phyloP scores from a whole-genome alignment of 768 basidiomycete genomes.

The Coprinopsis sp. region DNA sequence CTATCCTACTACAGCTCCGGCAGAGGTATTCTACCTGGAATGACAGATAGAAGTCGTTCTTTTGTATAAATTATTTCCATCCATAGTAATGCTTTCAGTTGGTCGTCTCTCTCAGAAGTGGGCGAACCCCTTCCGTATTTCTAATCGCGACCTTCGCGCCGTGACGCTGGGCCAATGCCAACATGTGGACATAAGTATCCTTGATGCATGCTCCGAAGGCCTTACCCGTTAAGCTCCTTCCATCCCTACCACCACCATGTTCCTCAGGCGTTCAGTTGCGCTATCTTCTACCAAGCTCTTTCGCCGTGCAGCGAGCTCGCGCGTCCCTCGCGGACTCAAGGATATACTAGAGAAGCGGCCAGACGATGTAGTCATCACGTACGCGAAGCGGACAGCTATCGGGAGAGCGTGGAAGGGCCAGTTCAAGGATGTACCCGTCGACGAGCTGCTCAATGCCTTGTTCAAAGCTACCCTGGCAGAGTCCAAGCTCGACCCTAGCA shows the following conservation, averaged over 20 bases:
- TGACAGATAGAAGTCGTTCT: not conserved
- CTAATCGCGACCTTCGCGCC: not conserved
- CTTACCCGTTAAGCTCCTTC: slow-evolving; percentile 1
- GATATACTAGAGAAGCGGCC: slow-evolving; percentile 63
- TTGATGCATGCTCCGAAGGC: slow-evolving; percentile 1
- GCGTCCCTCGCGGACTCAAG: slow-evolving; percentile 41
- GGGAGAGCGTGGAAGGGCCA: slow-evolving; percentile 89
- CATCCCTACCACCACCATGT: slow-evolving; percentile 14
- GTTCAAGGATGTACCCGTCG: slow-evolving; percentile 82
- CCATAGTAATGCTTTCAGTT: slow-evolving; percentile 1
- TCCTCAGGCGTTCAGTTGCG: slow-evolving; percentile 13
- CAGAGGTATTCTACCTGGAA: no score
- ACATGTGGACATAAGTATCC: slow-evolving; percentile 1
- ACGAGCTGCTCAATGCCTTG: slow-evolving; percentile 78
- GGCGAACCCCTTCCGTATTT: not conserved
- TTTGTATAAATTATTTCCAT: slow-evolving; percentile 3
- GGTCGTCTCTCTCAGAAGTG: not conserved
- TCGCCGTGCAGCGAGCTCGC: slow-evolving; percentile 37
- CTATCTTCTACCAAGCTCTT: slow-evolving; percentile 1
- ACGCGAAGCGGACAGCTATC: slow-evolving; percentile 86
- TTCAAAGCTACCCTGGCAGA: slow-evolving; percentile 72
- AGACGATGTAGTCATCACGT: slow-evolving; percentile 87
- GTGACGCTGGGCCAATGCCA: slow-evolving; percentile 6
- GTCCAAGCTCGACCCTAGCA: slow-evolving; percentile 61
- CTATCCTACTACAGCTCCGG: no score